These are phyloP conservation scores for Priceomyces castillae DNA, from an alignment of 805 yeast genomes.

Conservation along the genomic window DNA sequence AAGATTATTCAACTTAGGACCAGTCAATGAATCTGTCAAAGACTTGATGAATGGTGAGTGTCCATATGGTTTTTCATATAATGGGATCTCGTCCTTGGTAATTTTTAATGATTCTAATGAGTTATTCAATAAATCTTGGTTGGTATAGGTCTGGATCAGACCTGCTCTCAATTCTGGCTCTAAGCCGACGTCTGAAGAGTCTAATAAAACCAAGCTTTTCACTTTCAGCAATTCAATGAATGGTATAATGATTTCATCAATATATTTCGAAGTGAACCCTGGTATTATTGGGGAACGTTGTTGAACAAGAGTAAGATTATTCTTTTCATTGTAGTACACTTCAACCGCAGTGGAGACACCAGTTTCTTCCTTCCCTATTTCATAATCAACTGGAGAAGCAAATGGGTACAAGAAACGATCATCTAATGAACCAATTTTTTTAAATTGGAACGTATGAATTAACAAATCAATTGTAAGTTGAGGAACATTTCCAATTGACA, in stretches of 20 bases:
- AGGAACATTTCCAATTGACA: conserved; percentile 87
- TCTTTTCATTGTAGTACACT: conserved; percentile 45
- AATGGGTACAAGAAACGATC: conserved; percentile 72
- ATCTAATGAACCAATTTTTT: conserved; percentile 55
- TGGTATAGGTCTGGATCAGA: conserved; percentile 23
- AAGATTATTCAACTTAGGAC: conserved; percentile 7
- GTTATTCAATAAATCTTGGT: conserved; percentile 29
- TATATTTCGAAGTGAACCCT: conserved; percentile 49
- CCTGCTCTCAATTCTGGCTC: conserved; percentile 22
- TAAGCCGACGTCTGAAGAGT: conserved; percentile 70
- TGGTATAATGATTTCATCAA: conserved; percentile 49
- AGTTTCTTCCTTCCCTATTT: background rate
- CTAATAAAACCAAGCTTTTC: conserved; percentile 52
- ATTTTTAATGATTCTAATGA: conserved; percentile 30
- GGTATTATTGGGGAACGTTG: conserved; percentile 85
- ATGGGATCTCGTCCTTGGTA: conserved; percentile 8
- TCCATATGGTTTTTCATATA: conserved; percentile 7
- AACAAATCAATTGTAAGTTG: conserved; percentile 77
- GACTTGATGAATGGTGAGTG: conserved; percentile 11
- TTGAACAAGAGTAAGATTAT: conserved; percentile 60
- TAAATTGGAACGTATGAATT: conserved; percentile 56
- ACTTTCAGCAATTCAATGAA: conserved; percentile 44
- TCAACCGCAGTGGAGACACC: conserved; percentile 65
- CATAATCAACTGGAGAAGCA: conserved; percentile 71
- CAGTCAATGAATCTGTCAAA: conserved; percentile 7